Base-by-base conservation (phyloP, 2,329 filamentous ascomycete genomes). In the Diaporthe helianthi region DNA sequence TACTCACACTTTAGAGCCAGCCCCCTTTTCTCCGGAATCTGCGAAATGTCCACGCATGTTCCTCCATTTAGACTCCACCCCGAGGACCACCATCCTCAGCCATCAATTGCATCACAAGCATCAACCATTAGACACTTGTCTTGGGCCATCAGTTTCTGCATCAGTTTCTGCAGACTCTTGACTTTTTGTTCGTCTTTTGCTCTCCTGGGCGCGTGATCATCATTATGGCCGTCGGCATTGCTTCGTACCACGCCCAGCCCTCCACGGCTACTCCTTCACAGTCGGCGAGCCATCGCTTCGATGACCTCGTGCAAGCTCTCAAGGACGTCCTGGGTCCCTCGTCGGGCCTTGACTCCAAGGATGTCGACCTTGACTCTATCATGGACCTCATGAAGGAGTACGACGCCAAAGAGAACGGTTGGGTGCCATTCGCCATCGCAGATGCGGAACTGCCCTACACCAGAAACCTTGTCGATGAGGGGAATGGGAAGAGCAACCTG, bases 381-480 rank as follows among this genome's bases (percentile, higher is more conserved):
- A 89, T 88, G 69, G 81, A 83, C 31, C 79, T 95, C 72, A 97
- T 98, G 93, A 81, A 88, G 69, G 81, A 86, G 33, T 97, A 98
- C 80, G 78, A 85, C 63, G 93, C 92, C 55, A 82, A 88, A 47
- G 84, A 90, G 68, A 79, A 83, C 31, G 90, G 94, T 67, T 98
- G 94, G 94, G 77, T 82, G 65, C 85, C 84, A 72, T 97, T 93
- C 80, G 92, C 92, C 33, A 86, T 95, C 74, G 86, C 86, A n/a
- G 91, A 97, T 75, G 74, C 81, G 22, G 89, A 84, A 72, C 85
- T 90, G 75, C 86, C 87, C 1, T 98, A 97, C 79, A 97, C 94
- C 15, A 84, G 94, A 67, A 97, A 97, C 77, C 86, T 97, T 4
- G 93, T 98, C 53, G 93, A 97, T 76, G 91, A 94, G 77, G 93